Base-by-base conservation (phyloP, 140 eudicot species). In the Senecio squalidus region DNA sequence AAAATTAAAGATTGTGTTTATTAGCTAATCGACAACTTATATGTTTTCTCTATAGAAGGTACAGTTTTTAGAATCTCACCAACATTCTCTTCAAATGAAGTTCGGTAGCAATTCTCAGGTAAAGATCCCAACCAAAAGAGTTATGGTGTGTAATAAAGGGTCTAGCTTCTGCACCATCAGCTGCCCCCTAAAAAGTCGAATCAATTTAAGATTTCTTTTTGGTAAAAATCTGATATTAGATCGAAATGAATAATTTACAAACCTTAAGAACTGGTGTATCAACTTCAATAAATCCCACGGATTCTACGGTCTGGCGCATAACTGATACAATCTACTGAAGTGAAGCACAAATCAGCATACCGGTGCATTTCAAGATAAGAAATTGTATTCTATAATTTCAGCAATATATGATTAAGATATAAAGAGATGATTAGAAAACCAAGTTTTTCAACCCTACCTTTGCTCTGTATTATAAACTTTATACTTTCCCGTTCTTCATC, bases 211-310 rank as follows among this genome's bases (percentile, higher is more conserved):
- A n/a, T n/a, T n/a, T n/a, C n/a, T n/a, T n/a, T n/a, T n/a, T n/a
- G n/a, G n/a, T n/a, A n/a, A n/a, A n/a, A n/a, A n/a, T n/a, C n/a
- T n/a, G n/a, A n/a, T n/a, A n/a, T n/a, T n/a, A n/a, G n/a, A n/a
- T n/a, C n/a, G n/a, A n/a, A n/a, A n/a, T n/a, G 26, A 17, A 72
- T 53, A 53, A 43, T 59, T 28, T 55, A 58, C 74, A 30, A 49
- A 92, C 98, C 98, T 92, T 96, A 64, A 92, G 77, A 73, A 92
- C 98, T 31, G 98, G 98, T 20, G 98, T 92, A 61, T 92, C 98
- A 27, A 92, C 96, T 71, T 84, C 96, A 67, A 87, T 62, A 82
- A 79, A 92, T 33, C 96, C 95, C 40, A 79, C 53, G 17, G 89
- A 87, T 75, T 92, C 98, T 11, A 92, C 96, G 0, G 96, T 79